phyloP scores from a whole-genome alignment of 2,329 filamentous ascomycete genomes.

The Leptographium lundbergii region DNA sequence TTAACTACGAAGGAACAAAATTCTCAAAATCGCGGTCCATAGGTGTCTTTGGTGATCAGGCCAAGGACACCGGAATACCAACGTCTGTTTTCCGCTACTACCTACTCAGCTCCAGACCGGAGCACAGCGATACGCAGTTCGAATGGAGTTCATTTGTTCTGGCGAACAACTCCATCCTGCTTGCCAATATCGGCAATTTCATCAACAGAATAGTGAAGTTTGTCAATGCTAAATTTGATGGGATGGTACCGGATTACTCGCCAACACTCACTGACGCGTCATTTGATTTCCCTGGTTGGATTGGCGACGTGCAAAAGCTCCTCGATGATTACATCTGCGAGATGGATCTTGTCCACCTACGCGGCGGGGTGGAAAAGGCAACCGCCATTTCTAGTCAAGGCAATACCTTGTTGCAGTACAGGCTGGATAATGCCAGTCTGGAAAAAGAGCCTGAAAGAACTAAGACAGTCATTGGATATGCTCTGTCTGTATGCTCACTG shows the following conservation, averaged over 20 bases:
- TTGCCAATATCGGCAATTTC: slow-evolving; percentile 64
- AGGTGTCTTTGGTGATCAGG: slow-evolving; percentile 85
- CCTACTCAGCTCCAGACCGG: slow-evolving; percentile 72
- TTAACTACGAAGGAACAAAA: slow-evolving; percentile 81
- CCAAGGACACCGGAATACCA: slow-evolving; percentile 71
- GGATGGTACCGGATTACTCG: slow-evolving; percentile 50
- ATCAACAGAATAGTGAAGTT: slow-evolving; percentile 66
- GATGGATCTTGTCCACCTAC: slow-evolving; percentile 60
- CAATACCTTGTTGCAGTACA: slow-evolving; percentile 37
- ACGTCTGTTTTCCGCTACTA: slow-evolving; percentile 92
- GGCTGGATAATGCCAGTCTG: slow-evolving; percentile 29
- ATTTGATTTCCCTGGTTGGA: slow-evolving; percentile 38
- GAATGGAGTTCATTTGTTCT: slow-evolving; percentile 51
- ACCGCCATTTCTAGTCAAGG: slow-evolving; percentile 50
- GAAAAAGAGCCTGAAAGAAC: slow-evolving; percentile 41
- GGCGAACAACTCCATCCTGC: slow-evolving; percentile 79
- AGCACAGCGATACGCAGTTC: slow-evolving; percentile 64
- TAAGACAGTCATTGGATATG: slow-evolving; percentile 56
- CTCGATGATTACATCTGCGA: slow-evolving; percentile 55
- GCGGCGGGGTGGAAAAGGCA: slow-evolving; percentile 50
- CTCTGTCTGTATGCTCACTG: slow-evolving; percentile 72
- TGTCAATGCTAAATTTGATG: slow-evolving; percentile 61
- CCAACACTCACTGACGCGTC: slow-evolving; percentile 37
- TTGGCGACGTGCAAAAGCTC: slow-evolving; percentile 51
- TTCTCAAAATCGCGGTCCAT: slow-evolving; percentile 86